Conservation (phyloP, 352 stramenopile species). For the Globisporangium cystogenes region DNA sequence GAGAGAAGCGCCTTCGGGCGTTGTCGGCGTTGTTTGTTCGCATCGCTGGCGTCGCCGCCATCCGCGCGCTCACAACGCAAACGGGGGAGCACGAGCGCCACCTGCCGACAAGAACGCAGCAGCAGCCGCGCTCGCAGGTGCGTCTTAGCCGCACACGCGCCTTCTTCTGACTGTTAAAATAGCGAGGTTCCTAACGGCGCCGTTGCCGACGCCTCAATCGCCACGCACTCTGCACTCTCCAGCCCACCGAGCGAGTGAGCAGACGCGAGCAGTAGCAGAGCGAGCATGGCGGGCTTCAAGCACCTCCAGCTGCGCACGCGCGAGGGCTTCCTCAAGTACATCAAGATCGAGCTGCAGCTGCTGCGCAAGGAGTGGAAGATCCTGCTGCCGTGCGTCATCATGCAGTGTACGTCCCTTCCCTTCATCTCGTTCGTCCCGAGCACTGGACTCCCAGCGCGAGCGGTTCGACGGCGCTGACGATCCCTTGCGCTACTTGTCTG, state of each 20-base stretch:
- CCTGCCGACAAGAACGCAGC: too few relatives aligned
- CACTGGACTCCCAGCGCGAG: too few relatives aligned
- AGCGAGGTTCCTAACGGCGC: too few relatives aligned
- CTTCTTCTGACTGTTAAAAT: not conserved
- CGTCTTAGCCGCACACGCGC: not conserved
- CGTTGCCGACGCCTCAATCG: too few relatives aligned
- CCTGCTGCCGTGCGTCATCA: slow-evolving; percentile 70
- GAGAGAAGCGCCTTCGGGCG: too few relatives aligned
- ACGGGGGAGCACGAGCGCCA: too few relatives aligned
- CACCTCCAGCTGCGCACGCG: slow-evolving; percentile 45
- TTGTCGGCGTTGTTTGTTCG: too few relatives aligned
- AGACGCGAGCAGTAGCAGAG: not conserved
- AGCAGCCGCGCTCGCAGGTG: not conserved
- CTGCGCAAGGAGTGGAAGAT: slow-evolving; percentile 66
- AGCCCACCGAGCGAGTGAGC: slow-evolving; percentile 5
- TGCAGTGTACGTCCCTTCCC: slow-evolving; percentile 56
- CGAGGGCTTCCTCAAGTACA: slow-evolving; percentile 57
- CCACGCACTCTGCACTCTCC: too few relatives aligned
- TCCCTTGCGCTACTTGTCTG: not conserved
- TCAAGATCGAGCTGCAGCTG: slow-evolving; percentile 55
- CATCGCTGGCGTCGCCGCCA: too few relatives aligned
- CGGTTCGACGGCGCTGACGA: not conserved
- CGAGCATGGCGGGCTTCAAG: slow-evolving; percentile 13
- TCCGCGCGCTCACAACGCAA: too few relatives aligned
- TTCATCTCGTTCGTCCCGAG: not conserved